These are phyloP conservation scores for Tulasnella sp. DNA, from an alignment of 768 basidiomycete genomes.

Conservation along the genomic window DNA sequence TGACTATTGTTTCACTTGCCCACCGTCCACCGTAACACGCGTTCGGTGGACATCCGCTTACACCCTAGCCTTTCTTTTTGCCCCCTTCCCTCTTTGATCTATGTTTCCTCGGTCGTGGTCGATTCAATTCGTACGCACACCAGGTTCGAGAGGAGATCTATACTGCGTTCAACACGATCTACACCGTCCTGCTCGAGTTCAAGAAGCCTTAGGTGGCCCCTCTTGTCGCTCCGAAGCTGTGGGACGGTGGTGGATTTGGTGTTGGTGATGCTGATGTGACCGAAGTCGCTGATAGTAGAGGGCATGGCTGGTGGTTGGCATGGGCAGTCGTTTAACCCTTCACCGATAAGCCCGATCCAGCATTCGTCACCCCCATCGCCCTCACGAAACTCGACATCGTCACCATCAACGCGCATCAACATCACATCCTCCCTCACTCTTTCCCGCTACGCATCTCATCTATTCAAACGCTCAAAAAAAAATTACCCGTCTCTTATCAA, in stretches of 20 bases:
- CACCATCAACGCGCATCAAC: too few species aligned
- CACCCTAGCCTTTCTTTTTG: constrained; percentile 7
- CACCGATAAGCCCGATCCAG: background rate
- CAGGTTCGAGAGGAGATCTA: constrained; percentile 99
- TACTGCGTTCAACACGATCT: constrained; percentile 98
- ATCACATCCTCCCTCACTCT: too few species aligned
- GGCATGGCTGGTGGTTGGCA: too few species aligned
- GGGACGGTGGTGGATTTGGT: too few species aligned
- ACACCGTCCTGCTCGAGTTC: constrained; percentile 94
- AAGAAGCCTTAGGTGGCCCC: constrained; percentile 47
- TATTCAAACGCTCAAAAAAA: too few species aligned
- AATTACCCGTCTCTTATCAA: too few species aligned
- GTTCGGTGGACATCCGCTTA: background rate
- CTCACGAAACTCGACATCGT: too few species aligned
- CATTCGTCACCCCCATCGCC: too few species aligned
- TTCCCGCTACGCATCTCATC: too few species aligned
- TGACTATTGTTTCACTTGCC: constrained; percentile 30
- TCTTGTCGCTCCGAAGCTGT: background rate
- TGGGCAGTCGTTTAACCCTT: background rate
- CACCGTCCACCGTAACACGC: constrained; percentile 8
- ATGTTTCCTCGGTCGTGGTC: constrained; percentile 26
- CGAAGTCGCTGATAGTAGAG: too few species aligned
- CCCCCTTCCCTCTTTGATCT: constrained; percentile 29
- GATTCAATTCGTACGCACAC: background rate
- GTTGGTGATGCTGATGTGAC: too few species aligned